These are phyloP conservation scores for Fusarium beomiforme DNA, from an alignment of 2,329 filamentous ascomycete species.

Conservation along the genomic window DNA sequence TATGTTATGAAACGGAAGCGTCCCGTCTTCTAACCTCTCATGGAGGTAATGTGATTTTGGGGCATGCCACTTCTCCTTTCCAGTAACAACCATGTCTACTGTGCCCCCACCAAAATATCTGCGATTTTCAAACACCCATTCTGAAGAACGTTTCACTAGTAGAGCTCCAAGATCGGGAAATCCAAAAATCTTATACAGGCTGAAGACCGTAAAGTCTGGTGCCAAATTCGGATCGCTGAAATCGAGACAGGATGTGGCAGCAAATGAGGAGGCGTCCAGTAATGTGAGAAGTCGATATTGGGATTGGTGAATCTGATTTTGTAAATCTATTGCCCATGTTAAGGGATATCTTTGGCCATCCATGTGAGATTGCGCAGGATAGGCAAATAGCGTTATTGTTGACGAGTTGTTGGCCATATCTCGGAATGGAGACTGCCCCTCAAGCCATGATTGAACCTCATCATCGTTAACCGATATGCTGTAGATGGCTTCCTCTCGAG, in stretches of 20 bases:
- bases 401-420: constrained; percentile 25
- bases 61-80: constrained; percentile 85
- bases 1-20: constrained; percentile 89
- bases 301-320: constrained; percentile 39
- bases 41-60: constrained; percentile 78
- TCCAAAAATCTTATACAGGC: constrained; percentile 98
- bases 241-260: constrained; percentile 80
- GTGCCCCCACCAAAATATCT: constrained; percentile 95
- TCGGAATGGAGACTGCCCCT: constrained; percentile 47
- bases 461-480: constrained; percentile 74
- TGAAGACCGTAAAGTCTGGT: constrained; percentile 88
- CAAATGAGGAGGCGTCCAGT: constrained; percentile 84
- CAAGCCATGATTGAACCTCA: constrained; percentile 73
- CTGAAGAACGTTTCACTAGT: constrained; percentile 79
- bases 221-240: constrained; percentile 68
- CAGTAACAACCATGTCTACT: constrained; percentile 85
- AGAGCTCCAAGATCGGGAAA: constrained; percentile 91
- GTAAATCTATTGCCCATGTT: constrained; percentile 68
- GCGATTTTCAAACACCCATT: constrained; percentile 69
- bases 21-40: constrained; percentile 89
- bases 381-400: constrained; percentile 71
- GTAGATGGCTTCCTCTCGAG: constrained; percentile 73
- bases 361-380: constrained; percentile 94
- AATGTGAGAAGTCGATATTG: constrained; percentile 67
- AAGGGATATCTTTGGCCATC: constrained; percentile 80